phyloP scores from a whole-genome alignment of 179 eudicot genomes.

The Silene coronaria region DNA sequence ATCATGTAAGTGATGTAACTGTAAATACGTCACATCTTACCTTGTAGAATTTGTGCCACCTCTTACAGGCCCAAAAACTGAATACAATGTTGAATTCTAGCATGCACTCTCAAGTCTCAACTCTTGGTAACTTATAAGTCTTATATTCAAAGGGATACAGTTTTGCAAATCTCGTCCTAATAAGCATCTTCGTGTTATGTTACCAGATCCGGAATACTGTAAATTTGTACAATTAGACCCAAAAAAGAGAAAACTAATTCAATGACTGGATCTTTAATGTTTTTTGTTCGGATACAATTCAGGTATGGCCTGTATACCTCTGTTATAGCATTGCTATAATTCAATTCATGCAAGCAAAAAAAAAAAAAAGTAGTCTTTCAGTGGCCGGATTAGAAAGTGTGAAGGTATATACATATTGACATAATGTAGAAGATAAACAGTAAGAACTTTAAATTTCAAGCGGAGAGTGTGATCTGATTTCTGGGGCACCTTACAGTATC shows the following conservation, averaged over 20 bases:
- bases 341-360: not conserved
- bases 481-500: not conserved
- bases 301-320: not conserved
- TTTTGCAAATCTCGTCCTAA: not conserved
- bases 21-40: constrained; percentile 13
- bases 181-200: not conserved
- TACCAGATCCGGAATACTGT: not conserved
- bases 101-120: constrained; percentile 1
- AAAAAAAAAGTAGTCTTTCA: not conserved
- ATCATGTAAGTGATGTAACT: constrained; percentile 2
- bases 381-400: not conserved
- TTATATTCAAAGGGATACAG: not conserved
- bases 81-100: constrained; percentile 5
- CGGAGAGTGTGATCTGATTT: not conserved
- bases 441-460: not conserved
- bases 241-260: not conserved
- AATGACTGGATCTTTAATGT: not conserved
- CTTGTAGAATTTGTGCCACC: not conserved
- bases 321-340: not conserved
- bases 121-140: not conserved
- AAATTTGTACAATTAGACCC: not conserved
- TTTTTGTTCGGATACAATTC: not conserved
- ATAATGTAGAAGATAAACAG: not conserved
- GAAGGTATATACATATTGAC: not conserved
- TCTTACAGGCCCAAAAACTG: not conserved